Evolutionary conservation across 225 moss, liverwort and hornwort species (phyloP).

Genomic region (Neckera pumila): DNA sequence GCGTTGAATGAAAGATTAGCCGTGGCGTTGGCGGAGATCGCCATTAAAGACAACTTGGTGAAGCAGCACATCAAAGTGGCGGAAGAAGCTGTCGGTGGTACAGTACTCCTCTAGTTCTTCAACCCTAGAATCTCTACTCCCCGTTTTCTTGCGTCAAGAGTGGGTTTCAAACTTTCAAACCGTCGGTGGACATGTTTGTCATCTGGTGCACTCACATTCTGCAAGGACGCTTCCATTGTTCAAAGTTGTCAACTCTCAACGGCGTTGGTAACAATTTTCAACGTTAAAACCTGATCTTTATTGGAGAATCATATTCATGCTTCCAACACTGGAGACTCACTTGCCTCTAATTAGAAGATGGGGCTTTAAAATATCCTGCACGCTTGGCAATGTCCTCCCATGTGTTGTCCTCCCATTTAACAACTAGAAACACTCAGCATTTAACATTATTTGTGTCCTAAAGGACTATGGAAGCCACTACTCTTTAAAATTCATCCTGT

Average conservation of each 20-base stretch:
- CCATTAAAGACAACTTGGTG: constrained; percentile 42
- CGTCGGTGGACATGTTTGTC: background rate
- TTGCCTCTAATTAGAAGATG: background rate
- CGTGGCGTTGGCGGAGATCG: constrained; percentile 25
- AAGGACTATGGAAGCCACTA: background rate
- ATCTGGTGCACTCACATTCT: background rate
- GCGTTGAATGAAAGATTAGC: constrained; percentile 16
- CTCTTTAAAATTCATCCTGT: background rate
- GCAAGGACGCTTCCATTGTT: background rate
- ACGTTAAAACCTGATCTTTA: background rate
- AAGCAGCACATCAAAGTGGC: constrained; percentile 67
- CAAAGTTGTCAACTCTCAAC: background rate
- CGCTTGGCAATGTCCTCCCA: background rate
- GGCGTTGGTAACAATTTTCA: background rate
- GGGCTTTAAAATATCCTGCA: too few relatives aligned
- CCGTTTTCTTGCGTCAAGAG: background rate
- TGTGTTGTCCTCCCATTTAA: background rate
- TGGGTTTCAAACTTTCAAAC: background rate
- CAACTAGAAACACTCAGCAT: background rate
- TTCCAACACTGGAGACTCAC: background rate
- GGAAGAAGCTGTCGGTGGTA: constrained; percentile 79
- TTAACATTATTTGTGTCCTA: background rate
- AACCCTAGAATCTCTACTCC: background rate
- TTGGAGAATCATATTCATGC: background rate
- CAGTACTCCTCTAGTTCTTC: background rate